These are phyloP conservation scores for Brassica napus DNA, from an alignment of 345 rosid genomes.

Conservation along the genomic window DNA sequence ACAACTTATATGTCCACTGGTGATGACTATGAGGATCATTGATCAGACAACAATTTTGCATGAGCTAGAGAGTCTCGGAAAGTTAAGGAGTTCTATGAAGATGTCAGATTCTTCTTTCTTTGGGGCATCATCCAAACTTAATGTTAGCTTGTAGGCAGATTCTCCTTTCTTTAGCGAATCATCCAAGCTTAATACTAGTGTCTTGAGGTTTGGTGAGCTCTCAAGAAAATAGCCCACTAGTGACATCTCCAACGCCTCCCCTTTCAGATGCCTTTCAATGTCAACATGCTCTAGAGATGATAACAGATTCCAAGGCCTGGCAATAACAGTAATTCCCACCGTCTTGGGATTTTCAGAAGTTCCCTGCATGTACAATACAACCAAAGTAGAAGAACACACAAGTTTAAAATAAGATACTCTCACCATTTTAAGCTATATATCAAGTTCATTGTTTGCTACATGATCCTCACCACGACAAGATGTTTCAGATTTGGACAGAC, in stretches of 20 bases:
- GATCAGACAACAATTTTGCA: conserved; percentile 5
- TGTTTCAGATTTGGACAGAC: conserved; percentile 21
- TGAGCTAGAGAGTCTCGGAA: background rate
- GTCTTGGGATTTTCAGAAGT: background rate
- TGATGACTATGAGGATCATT: background rate
- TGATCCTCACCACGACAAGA: conserved; percentile 9
- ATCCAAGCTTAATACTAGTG: background rate
- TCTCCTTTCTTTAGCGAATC: background rate
- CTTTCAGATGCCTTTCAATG: background rate
- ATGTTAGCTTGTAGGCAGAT: background rate
- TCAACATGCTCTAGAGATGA: conserved; percentile 19
- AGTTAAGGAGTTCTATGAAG: background rate
- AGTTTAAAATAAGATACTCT: background rate
- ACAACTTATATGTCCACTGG: background rate
- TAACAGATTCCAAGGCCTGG: background rate
- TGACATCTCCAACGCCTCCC: background rate
- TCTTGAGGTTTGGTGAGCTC: background rate
- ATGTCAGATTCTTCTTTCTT: background rate
- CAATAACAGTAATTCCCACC: background rate
- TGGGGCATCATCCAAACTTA: background rate
- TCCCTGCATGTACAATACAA: background rate
- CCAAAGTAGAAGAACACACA: background rate
- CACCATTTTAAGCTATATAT: background rate
- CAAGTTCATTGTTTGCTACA: background rate
- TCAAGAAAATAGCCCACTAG: background rate